These are phyloP conservation scores for Fonsecaea erecta DNA, from an alignment of 2,329 filamentous ascomycete species.

Conservation along the genomic window DNA sequence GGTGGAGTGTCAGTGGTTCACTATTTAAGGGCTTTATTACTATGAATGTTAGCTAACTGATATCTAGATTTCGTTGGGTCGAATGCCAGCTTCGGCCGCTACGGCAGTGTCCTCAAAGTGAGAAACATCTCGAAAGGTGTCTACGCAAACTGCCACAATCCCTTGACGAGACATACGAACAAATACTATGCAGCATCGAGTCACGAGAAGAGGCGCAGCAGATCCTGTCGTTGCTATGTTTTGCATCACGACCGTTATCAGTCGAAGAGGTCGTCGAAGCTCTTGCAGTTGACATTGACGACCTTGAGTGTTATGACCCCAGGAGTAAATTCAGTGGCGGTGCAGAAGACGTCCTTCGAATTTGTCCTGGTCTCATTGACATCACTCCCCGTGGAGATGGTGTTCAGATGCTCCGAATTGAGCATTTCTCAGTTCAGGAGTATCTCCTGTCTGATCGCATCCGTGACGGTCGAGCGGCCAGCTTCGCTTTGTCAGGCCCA, in stretches of 20 bases:
- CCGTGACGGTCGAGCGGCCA: background rate
- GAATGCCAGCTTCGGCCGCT: slow-evolving; percentile 38
- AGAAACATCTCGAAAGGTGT: slow-evolving; percentile 34
- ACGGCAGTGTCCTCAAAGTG: slow-evolving; percentile 30
- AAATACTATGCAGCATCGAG: slow-evolving; percentile 40
- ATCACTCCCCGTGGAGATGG: background rate
- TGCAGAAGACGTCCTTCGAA: slow-evolving; percentile 32
- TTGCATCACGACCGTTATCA: slow-evolving; percentile 37
- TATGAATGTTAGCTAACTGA: background rate
- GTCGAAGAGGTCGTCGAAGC: slow-evolving; percentile 38
- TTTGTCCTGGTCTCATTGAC: slow-evolving; percentile 39
- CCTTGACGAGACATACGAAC: slow-evolving; percentile 42
- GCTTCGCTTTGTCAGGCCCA: background rate
- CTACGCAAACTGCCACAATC: slow-evolving; percentile 37
- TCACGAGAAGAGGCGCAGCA: slow-evolving; percentile 35
- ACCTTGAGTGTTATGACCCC: slow-evolving; percentile 37
- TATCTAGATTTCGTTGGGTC: slow-evolving; percentile 40
- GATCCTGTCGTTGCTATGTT: slow-evolving; percentile 39
- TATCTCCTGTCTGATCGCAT: background rate
- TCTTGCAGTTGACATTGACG: slow-evolving; percentile 37
- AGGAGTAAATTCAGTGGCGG: slow-evolving; percentile 12
- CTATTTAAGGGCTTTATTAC: background rate
- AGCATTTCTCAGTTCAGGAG: background rate
- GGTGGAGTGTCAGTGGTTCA: slow-evolving; percentile 25
- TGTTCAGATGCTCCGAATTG: background rate